Evolutionary conservation across 2,329 filamentous ascomycete species (phyloP), one percentile per base, ranked within the genome.

Genomic region (Trichoderma citrinoviride): DNA sequence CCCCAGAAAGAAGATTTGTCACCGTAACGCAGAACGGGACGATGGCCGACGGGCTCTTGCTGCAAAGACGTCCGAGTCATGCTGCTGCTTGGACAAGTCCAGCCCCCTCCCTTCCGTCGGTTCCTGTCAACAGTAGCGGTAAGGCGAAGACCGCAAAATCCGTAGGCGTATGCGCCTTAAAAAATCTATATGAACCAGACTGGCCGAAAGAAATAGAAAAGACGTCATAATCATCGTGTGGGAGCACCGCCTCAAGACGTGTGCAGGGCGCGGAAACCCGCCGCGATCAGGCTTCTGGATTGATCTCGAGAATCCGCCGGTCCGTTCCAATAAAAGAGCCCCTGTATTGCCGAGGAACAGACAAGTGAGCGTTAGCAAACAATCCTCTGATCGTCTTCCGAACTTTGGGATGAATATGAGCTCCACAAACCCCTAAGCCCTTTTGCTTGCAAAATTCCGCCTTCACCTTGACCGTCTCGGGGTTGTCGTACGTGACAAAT

Each of bases 241-340:
- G 41, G 23, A 27, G 61, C 47, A 40, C 19, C 29, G 52, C 50
- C 49, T 74, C 57, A 76, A 19, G 73, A 75, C 44, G 74, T 66
- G 50, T 70, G 69, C 60, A 70, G 61, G 40, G 84, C 81, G 65
- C 82, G 81, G 73, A 87, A 88, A 5, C 86, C 86, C 19, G 85
- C 78, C 53, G 83, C 81, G 66, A 88, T 79, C 61, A 88, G 75
- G 71, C 85, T 88, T 58, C 85, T 80, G 58, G 83, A 81, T 67
- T 80, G 82, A 61, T 85, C 82, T 69, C 78, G 80, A 29, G 84
- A 83, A 78, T 95, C 91, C 3, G 85, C 87, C 15, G 89, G 88
- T n/a, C 87, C 90, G 61, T 89, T 87, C 89, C 90, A 93, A 76
- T 93, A 95, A 75, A 93, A 94, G 8, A 95, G 77, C 0, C 91